Evolutionary conservation across 78 protist species (phyloP).

Genomic region (Pigoraptor vietnamica): DNA sequence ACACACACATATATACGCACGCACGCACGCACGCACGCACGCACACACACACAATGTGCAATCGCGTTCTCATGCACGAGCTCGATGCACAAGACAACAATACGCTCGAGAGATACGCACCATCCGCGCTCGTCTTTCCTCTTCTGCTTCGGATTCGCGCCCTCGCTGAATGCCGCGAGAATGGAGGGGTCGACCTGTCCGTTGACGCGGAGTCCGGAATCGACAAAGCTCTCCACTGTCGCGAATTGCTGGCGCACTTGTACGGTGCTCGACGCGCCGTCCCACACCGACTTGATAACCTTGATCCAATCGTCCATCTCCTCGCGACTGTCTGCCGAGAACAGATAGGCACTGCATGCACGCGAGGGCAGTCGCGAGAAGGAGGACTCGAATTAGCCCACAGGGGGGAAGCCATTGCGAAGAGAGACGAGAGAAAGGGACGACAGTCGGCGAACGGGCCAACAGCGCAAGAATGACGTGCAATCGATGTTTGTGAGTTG

Average conservation of each 20-base stretch:
- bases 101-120: neutral
- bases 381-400: no score
- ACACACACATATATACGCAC: neutral
- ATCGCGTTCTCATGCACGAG: no score
- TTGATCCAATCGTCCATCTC: constrained; percentile 1
- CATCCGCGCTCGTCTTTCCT: constrained; percentile 2
- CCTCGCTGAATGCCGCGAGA: neutral
- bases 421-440: neutral
- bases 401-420: neutral
- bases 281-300: neutral
- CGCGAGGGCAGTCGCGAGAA: neutral
- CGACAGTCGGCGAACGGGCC: no score
- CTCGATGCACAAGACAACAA: neutral
- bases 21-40: neutral
- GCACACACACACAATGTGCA: neutral
- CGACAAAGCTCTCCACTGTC: neutral
- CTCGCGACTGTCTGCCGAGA: neutral
- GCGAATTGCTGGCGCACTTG: neutral
- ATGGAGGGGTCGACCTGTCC: neutral
- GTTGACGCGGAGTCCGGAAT: neutral
- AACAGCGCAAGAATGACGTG: no score
- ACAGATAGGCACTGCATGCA: neutral
- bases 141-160: neutral
- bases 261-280: neutral
- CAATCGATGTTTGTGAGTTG: no score